These are phyloP conservation scores for Fusarium cicatricum DNA, from an alignment of 2,329 filamentous ascomycete genomes.

Conservation along the genomic window DNA sequence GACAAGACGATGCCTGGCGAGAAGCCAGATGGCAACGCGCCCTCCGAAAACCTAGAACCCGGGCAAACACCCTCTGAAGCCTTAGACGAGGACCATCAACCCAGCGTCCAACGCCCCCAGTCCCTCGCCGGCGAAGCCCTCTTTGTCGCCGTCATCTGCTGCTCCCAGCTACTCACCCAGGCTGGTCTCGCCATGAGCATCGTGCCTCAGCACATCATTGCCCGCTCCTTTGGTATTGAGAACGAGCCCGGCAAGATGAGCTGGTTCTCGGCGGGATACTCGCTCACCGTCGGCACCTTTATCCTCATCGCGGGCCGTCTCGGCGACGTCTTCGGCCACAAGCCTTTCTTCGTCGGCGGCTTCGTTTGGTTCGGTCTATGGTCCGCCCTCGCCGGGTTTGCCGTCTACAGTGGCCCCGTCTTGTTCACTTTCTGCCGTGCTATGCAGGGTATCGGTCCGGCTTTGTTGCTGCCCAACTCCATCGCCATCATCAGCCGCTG, in stretches of 20 bases:
- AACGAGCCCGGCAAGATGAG: constrained; percentile 50
- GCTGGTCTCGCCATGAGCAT: constrained; percentile 31
- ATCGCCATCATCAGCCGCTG: constrained; percentile 63
- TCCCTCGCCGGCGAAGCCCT: constrained; percentile 2
- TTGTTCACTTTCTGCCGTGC: constrained; percentile 57
- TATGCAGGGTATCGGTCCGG: constrained; percentile 63
- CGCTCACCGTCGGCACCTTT: constrained; percentile 60
- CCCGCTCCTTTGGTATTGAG: constrained; percentile 51
- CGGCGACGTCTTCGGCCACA: constrained; percentile 62
- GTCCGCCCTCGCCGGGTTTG: constrained; percentile 53
- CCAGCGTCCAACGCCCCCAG: constrained; percentile 1
- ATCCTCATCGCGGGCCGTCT: constrained; percentile 61
- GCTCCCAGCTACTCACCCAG: constrained; percentile 35
- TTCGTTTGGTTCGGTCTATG: constrained; percentile 60
- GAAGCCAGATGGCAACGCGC: neutral
- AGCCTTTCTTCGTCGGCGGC: constrained; percentile 58
- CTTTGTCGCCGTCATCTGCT: constrained; percentile 29
- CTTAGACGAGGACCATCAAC: constrained; percentile 1
- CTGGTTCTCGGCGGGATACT: constrained; percentile 64
- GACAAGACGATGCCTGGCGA: constrained; percentile 1
- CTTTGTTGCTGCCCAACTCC: constrained; percentile 63
- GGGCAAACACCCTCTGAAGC: neutral
- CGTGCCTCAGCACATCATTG: constrained; percentile 52
- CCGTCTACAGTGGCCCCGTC: constrained; percentile 49
- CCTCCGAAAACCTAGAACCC: neutral